Evolutionary conservation across 1,284 basidiomycete genomes (phyloP).

Genomic region (Mycosarcoma maydis): DNA sequence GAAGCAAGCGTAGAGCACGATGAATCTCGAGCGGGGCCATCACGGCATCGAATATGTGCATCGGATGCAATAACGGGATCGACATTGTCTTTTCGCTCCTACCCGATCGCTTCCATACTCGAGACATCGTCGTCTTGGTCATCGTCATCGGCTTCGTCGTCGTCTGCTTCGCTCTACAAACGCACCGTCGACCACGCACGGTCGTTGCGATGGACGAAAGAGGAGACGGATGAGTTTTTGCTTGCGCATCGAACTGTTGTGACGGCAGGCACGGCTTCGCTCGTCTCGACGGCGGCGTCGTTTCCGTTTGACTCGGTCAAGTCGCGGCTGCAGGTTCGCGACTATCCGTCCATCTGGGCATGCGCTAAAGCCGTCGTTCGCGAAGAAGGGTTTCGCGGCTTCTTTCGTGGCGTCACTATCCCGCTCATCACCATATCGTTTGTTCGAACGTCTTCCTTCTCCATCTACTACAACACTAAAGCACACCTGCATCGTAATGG

Average conservation of each 20-base stretch:
- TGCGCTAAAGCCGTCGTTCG: constrained; percentile 71
- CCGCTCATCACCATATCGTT: constrained; percentile 96
- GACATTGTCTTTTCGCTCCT: background rate
- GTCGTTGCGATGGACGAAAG: constrained; percentile 29
- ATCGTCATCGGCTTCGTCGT: background rate
- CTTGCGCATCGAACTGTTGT: constrained; percentile 60
- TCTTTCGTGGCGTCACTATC: constrained; percentile 82
- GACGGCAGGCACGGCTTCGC: constrained; percentile 63
- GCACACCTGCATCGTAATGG: constrained; percentile 73
- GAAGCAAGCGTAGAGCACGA: background rate
- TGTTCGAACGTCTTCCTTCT: constrained; percentile 90
- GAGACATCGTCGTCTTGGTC: constrained; percentile 1
- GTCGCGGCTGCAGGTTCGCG: constrained; percentile 62
- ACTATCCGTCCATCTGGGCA: constrained; percentile 62
- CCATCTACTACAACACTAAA: constrained; percentile 90
- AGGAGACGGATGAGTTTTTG: constrained; percentile 49
- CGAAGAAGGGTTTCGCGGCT: constrained; percentile 90
- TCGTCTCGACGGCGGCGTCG: constrained; percentile 63
- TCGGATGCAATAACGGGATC: background rate
- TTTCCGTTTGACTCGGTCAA: constrained; percentile 66
- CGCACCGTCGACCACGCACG: constrained; percentile 18
- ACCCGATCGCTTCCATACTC: constrained; percentile 12
- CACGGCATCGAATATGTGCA: constrained; percentile 9
- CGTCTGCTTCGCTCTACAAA: constrained; percentile 18
- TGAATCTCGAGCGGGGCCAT: constrained; percentile 21